A percentile compares a stretch with the other conserved stretches of the same genome.
phyloP scores from a whole-genome alignment of 768 basidiomycete genomes.

The Boletus vermiculosoides region DNA sequence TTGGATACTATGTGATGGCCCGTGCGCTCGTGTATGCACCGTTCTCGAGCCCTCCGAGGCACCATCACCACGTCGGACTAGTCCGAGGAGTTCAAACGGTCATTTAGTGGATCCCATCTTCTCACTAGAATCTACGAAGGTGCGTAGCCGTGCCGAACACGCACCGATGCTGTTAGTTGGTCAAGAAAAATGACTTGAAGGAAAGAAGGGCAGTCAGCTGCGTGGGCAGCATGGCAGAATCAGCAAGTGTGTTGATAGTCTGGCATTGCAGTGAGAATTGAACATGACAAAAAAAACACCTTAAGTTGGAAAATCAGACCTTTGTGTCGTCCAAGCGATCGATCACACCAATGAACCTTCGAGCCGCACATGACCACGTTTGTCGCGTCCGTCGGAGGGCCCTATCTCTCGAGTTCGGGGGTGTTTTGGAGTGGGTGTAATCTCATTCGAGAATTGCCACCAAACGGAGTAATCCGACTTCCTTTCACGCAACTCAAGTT shows the following conservation, averaged over 20 bases:
- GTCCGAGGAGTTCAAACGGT: conserved; percentile 23
- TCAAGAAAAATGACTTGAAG: background rate
- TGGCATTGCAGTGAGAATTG: background rate
- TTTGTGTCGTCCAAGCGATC: background rate
- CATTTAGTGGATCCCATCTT: background rate
- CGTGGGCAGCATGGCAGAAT: background rate
- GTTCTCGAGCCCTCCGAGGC: conserved; percentile 2
- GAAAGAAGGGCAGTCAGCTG: background rate
- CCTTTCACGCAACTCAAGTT: background rate
- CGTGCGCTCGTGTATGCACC: background rate
- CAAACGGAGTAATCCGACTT: background rate
- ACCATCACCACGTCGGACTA: background rate
- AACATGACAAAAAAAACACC: background rate
- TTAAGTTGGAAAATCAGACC: no score
- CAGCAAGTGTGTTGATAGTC: background rate
- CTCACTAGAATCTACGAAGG: background rate
- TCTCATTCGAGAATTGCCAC: conserved; percentile 8
- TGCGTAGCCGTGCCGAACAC: background rate
- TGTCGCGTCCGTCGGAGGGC: conserved; percentile 10
- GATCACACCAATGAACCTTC: background rate
- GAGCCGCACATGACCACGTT: background rate
- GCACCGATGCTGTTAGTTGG: background rate
- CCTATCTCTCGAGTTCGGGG: conserved; percentile 4
- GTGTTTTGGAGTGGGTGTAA: conserved; percentile 5
- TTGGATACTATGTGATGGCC: background rate